These are phyloP conservation scores for slime mould (Dictyostelium discoideum) DNA, from an alignment of 78 protist genomes.

Conservation along the genomic window dicty_2.7 NC_007088.5:2100001-2100500, in stretches of 20 bases:
- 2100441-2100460: constrained; percentile 68
- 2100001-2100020: constrained; percentile 94
- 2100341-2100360: constrained; percentile 87
- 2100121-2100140: constrained; percentile 84
- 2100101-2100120: constrained; percentile 91
- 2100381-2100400: constrained; percentile 70
- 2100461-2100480: constrained; percentile 72
- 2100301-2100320: constrained; percentile 89
- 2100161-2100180: constrained; percentile 74
- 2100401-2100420: constrained; percentile 86
- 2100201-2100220: constrained; percentile 93
- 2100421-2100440: constrained; percentile 47
- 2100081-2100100: constrained; percentile 83
- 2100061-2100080: constrained; percentile 95
- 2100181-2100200: constrained; percentile 78
- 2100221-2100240: constrained; percentile 96
- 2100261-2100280: constrained; percentile 86
- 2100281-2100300: constrained; percentile 44
- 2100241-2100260: constrained; percentile 92
- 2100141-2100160: constrained; percentile 80
- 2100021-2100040: constrained; percentile 96
- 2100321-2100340: constrained; percentile 96
- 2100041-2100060: constrained; percentile 90
- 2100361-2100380: constrained; percentile 93
- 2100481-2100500: constrained; percentile 89